Evolutionary conservation across 208 protist genomes (phyloP).

Genomic region (Leishmania arabica): DNA sequence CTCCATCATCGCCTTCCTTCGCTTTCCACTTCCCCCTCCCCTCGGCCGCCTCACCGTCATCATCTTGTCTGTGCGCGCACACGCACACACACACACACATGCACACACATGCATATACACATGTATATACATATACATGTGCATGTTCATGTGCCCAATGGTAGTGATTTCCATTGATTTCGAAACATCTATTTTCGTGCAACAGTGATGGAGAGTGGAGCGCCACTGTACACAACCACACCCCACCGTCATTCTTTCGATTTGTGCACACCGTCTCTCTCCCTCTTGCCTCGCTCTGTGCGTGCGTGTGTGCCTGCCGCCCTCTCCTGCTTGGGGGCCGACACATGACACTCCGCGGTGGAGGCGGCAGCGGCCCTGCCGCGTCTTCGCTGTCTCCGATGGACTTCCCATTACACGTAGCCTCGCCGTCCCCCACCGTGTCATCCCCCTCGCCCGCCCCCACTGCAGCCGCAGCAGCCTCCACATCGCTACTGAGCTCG

Average conservation of each 20-base stretch:
- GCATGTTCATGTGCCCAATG: background rate
- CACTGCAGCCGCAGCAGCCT: background rate
- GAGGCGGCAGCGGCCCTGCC: no score
- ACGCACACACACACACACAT: background rate
- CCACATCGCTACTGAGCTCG: background rate
- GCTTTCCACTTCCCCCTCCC: background rate
- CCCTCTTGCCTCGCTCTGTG: background rate
- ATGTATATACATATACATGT: background rate
- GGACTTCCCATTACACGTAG: background rate
- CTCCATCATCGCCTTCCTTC: background rate
- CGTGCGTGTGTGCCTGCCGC: background rate
- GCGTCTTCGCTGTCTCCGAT: background rate
- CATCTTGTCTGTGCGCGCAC: background rate
- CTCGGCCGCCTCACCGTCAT: background rate
- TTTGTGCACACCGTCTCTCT: no score
- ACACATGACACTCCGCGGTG: background rate
- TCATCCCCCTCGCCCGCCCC: background rate
- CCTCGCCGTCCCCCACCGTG: background rate
- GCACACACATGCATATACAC: background rate
- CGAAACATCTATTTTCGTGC: background rate
- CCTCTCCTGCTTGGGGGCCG: background rate
- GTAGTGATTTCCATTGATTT: background rate
- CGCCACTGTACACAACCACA: no score
- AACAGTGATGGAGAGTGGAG: no score
- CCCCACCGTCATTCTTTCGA: no score